phyloP scores from a whole-genome alignment of 148 eudicot species.

The Linanthus parryae region DNA sequence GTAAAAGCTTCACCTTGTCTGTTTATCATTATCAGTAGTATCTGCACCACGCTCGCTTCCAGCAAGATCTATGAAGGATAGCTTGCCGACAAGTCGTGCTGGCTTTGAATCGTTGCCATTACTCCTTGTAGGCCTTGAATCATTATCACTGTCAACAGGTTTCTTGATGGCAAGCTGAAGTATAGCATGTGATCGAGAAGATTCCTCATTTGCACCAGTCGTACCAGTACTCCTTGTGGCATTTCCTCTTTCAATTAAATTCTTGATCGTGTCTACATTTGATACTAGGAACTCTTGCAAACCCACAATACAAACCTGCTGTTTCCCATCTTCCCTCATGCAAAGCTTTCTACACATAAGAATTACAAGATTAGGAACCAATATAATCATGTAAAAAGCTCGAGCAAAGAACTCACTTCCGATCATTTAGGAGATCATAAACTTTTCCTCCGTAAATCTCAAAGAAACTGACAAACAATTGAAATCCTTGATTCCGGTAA shows the following conservation, averaged over 20 bases:
- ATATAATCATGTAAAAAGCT: not conserved
- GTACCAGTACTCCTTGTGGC: constrained; percentile 78
- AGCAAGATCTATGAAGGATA: constrained; percentile 83
- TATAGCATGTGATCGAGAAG: constrained; percentile 83
- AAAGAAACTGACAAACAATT: constrained; percentile 69
- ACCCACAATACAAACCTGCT: constrained; percentile 85
- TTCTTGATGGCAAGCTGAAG: constrained; percentile 71
- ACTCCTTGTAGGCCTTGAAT: no score
- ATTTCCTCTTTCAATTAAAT: constrained; percentile 67
- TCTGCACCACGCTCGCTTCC: constrained; percentile 95
- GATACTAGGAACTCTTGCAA: constrained; percentile 59
- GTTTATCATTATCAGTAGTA: constrained; percentile 82
- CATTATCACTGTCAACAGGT: no score
- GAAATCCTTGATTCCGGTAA: constrained; percentile 65
- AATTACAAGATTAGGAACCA: not conserved
- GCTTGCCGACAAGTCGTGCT: constrained; percentile 58
- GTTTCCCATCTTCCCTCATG: constrained; percentile 82
- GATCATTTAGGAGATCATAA: constrained; percentile 72
- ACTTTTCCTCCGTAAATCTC: constrained; percentile 85
- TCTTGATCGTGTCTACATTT: constrained; percentile 45
- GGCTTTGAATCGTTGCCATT: constrained; percentile 58
- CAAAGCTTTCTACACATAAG: constrained; percentile 44
- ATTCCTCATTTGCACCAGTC: constrained; percentile 86
- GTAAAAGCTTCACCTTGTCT: constrained; percentile 51
- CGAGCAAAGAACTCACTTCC: constrained; percentile 39